Conservation (phyloP, 345 rosid genomes). For the Salix brachista region DNA sequence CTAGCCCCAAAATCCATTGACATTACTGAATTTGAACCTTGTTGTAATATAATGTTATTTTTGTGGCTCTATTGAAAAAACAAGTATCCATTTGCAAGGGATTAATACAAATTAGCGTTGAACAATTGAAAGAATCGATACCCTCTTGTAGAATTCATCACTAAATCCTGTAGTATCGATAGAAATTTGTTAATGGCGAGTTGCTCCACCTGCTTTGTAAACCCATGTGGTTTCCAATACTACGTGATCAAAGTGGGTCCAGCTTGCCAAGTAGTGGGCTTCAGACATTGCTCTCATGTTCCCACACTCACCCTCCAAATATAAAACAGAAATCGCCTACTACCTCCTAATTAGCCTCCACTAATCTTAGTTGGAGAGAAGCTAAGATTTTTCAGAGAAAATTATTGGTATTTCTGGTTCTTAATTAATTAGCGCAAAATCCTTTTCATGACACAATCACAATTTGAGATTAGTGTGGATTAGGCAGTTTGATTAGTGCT, state of each 20-base stretch:
- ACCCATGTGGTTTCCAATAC: not conserved
- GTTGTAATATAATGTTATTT: not conserved
- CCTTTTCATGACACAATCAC: not conserved
- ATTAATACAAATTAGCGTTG: not conserved
- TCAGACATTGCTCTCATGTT: not conserved
- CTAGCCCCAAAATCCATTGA: not conserved
- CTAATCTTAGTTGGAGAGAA: not conserved
- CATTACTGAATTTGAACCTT: not conserved
- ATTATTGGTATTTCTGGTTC: not conserved
- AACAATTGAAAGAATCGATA: not conserved
- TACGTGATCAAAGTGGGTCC: not conserved
- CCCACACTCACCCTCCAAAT: not conserved
- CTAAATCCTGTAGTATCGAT: not conserved
- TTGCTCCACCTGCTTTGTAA: not conserved
- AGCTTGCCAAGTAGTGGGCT: not conserved
- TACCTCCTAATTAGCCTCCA: not conserved
- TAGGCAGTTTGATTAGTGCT: not conserved
- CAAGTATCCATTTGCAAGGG: not conserved
- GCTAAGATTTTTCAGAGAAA: not conserved
- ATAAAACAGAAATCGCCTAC: not conserved
- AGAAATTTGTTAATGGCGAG: not conserved
- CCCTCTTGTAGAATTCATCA: not conserved
- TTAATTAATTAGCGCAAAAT: not conserved
- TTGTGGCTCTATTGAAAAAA: not conserved
- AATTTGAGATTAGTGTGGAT: not conserved